Conservation (phyloP, 495 filamentous ascomycete genomes). For the Aspergillus wentii region DNA sequence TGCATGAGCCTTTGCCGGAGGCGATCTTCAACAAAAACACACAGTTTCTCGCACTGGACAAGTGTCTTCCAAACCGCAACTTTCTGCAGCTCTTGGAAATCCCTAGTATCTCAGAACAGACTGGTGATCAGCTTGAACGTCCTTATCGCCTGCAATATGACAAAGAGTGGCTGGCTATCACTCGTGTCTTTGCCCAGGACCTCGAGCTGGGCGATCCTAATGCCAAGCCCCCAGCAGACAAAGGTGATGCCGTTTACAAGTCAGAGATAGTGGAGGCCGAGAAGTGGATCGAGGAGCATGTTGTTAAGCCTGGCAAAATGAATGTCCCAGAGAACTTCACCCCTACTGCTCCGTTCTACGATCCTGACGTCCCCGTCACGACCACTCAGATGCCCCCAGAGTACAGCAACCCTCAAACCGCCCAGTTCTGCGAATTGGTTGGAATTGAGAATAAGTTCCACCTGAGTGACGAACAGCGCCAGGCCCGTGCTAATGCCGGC, state of each 20-base stretch:
- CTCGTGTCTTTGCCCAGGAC: slow-evolving; percentile 65
- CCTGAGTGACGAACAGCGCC: slow-evolving; percentile 62
- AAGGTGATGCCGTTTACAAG: slow-evolving; percentile 61
- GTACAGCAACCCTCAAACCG: slow-evolving; percentile 80
- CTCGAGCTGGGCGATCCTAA: slow-evolving; percentile 54
- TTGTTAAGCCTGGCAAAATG: slow-evolving; percentile 56
- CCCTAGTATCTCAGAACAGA: slow-evolving; percentile 29
- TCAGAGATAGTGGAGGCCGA: slow-evolving; percentile 58
- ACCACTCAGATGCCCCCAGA: slow-evolving; percentile 55
- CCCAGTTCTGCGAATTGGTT: slow-evolving; percentile 68
- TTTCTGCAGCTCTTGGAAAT: slow-evolving; percentile 76
- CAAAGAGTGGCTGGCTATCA: slow-evolving; percentile 91
- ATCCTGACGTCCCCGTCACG: slow-evolving; percentile 31
- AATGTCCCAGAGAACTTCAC: slow-evolving; percentile 71
- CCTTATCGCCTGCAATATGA: slow-evolving; percentile 67
- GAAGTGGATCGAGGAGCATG: slow-evolving; percentile 70
- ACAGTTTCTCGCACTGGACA: slow-evolving; percentile 85
- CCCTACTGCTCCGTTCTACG: slow-evolving; percentile 68
- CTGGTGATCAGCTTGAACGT: slow-evolving; percentile 11
- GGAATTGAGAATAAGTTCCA: slow-evolving; percentile 75
- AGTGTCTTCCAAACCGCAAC: slow-evolving; percentile 63
- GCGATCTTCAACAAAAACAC: slow-evolving; percentile 71
- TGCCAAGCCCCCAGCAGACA: slow-evolving; percentile 41
- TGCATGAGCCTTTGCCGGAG: slow-evolving; percentile 39
- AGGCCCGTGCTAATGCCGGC: slow-evolving; percentile 36